These are phyloP conservation scores for Colletotrichum australisinense DNA, from an alignment of 2,329 filamentous ascomycete genomes.

Conservation along the genomic window DNA sequence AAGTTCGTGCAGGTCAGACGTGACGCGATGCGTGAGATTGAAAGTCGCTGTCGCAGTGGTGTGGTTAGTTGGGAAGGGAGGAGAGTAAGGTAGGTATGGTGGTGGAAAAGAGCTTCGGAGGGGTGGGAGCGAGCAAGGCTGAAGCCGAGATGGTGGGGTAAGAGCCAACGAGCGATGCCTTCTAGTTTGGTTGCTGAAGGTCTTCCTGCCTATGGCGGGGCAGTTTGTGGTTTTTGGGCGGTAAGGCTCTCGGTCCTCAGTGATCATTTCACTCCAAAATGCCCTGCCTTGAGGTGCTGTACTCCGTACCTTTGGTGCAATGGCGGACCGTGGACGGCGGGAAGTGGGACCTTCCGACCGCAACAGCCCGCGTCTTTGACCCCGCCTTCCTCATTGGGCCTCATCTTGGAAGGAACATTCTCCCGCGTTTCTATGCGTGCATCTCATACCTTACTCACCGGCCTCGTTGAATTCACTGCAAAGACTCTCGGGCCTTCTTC, in stretches of 20 bases:
- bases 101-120: conserved; percentile 14
- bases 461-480: background rate
- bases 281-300: background rate
- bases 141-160: conserved; percentile 35
- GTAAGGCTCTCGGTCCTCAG: background rate
- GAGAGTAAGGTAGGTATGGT: conserved; percentile 1
- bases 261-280: too few relatives aligned
- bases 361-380: background rate
- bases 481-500: background rate
- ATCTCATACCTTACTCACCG: background rate
- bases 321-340: background rate
- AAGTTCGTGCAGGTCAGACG: background rate
- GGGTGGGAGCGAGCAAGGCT: conserved; percentile 24
- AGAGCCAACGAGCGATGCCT: conserved; percentile 1
- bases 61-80: background rate
- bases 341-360: background rate
- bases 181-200: background rate
- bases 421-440: background rate
- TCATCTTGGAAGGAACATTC: background rate
- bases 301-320: background rate
- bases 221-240: background rate
- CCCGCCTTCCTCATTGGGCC: conserved; percentile 21
- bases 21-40: background rate
- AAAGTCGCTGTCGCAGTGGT: background rate
- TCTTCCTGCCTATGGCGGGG: conserved; percentile 21